Evolutionary conservation across 208 protist species (phyloP), one percentile per base, ranked within the genome.

Genomic region (Acanthamoeba royreba): DNA sequence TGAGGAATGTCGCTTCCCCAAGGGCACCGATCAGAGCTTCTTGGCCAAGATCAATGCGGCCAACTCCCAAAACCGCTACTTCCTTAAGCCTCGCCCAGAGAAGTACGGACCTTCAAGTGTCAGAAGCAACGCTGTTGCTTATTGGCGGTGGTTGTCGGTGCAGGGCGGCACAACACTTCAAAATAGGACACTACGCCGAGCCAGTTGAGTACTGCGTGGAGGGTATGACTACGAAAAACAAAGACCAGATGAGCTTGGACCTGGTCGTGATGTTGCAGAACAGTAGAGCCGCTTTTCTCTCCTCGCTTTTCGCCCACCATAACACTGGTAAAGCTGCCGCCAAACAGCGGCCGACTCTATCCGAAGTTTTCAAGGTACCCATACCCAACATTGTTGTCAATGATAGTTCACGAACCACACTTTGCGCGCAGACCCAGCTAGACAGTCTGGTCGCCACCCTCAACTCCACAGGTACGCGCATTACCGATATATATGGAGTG

Each of bases 11-110:
- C 46, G 93, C 0, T 74, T 96, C 5, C 98, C 98, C 88, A 94
- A 97, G 25, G 98, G 98, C 3, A 98, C 96, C 17, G 98, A 99
- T 93, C 95, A 97, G 22, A 98, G 98, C 94, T 98, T 99, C 93
- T 95, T 98, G n/a, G 96, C 98, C 28, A 98, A 98, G 95, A 93
- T 99, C 63, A 93, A 95, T 38, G 88, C 69, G 38, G 40, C 31
- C 33, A n/a, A 89, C 28, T 5, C 11, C 42, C 5, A 33, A 11
- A 35, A 61, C 3, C 81, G 1, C 28, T 47, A 91, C 46, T 94
- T 94, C 19, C 11, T 31, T 0, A 63, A 63, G 19, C 33, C 55
- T 28, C 55, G 55, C 19, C 55, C 55, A 25, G 55, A 63, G 4
- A 63, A 19, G 55, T 63, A 4, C 55, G 55, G n/a, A n/a, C n/a